Percentiles rank a stretch among this genome's conserved stretches.
Conservation (phyloP, 2,329 filamentous ascomycete genomes). For the Fusarium sp. region DNA sequence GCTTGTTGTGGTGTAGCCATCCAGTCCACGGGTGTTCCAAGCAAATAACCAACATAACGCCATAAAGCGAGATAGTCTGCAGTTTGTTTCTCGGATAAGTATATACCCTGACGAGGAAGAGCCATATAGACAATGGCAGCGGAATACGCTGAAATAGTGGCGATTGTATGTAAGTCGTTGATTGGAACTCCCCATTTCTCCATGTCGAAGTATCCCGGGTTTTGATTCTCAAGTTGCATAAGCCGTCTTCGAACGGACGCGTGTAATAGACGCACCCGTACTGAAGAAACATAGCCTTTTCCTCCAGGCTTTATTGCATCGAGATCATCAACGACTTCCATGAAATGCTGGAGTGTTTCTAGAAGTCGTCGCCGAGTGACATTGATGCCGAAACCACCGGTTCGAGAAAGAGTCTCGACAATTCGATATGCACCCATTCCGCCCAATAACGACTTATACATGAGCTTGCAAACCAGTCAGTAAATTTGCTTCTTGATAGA, state of each 20-base stretch:
- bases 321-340: slow-evolving; percentile 74
- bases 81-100: slow-evolving; percentile 67
- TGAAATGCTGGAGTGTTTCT: slow-evolving; percentile 79
- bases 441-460: slow-evolving; percentile 72
- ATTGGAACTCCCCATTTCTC: slow-evolving; percentile 70
- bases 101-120: slow-evolving; percentile 78
- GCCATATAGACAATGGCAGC: slow-evolving; percentile 72
- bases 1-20: slow-evolving; percentile 66
- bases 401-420: slow-evolving; percentile 77
- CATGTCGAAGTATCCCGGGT: slow-evolving; percentile 68
- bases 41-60: slow-evolving; percentile 76
- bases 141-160: slow-evolving; percentile 76
- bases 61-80: slow-evolving; percentile 78
- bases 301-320: slow-evolving; percentile 72
- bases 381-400: slow-evolving; percentile 76
- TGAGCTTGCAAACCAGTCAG: slow-evolving; percentile 50
- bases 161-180: slow-evolving; percentile 79
- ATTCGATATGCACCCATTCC: slow-evolving; percentile 78
- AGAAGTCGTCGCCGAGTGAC: slow-evolving; percentile 70
- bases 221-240: slow-evolving; percentile 61
- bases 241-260: slow-evolving; percentile 71
- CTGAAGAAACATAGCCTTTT: slow-evolving; percentile 67
- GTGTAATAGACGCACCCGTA: slow-evolving; percentile 72
- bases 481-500: not conserved
- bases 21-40: slow-evolving; percentile 72